Evolutionary conservation across 2,329 filamentous ascomycete species (phyloP), one percentile per base, ranked within the genome.

Genomic region (Ophiobolus disseminans): DNA sequence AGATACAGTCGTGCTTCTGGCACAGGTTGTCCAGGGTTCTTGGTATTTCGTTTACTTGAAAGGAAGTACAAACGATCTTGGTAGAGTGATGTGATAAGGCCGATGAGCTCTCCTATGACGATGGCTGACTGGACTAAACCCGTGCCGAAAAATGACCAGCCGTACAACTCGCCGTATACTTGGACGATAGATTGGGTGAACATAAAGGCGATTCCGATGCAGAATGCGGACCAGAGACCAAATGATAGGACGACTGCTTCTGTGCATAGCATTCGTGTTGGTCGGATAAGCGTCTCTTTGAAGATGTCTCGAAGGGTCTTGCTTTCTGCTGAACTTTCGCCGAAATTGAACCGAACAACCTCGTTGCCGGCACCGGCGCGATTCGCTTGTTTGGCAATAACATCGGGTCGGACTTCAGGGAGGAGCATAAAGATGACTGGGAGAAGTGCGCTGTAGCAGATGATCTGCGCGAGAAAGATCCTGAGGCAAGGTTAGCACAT

Each of bases 171-270:
- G 1, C 58, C 48, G 60, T 76, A 78, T 41, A 79, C 73, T 54
- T 76, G 70, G 9, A 73, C 72, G 32, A 78, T 73, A 22, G 74
- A 78, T 48, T 81, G 78, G 0, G 78, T 80, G 62, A 78, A 80
- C 53, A 80, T 72, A 60, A 77, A 81, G 16, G 79, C 72, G 2
- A 72, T 75, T n/a, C 76, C 76, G 40, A 77, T 70, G 48, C 72
- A 72, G 47, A 80, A 78, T 13, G 75, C 74, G 6, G 76, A 78
- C 77, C 78, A 80, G 14, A 81, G 48, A 1, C 78, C 79, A 37
- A 76, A 74, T 37, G 72, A 73, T 32, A 79, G 70, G 2, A 82
- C 74, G 0, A 82, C 78, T 3, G 75, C 75, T 63, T 82, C 79
- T 1, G 79, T 82, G 55, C 67, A 70, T 4, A 81, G 72, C 58